phyloP scores from a whole-genome alignment of 805 yeast genomes.

The Wickerhamomyces chambardii region DNA sequence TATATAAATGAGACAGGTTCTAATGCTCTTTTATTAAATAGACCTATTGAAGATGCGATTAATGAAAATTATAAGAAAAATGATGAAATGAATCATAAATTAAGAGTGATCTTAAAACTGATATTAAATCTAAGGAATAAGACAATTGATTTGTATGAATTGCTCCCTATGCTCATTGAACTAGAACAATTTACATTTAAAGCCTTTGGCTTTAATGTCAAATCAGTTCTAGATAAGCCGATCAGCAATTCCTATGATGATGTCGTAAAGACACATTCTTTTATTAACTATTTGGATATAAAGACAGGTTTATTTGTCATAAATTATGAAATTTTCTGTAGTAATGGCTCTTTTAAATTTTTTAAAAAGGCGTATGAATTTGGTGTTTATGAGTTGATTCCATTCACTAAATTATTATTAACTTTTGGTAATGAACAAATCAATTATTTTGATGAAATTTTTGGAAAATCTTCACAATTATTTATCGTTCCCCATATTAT shows the following conservation, averaged over 20 bases:
- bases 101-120: slow-evolving; percentile 24
- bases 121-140: slow-evolving; percentile 29
- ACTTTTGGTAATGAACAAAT: slow-evolving; percentile 14
- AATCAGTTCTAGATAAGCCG: slow-evolving; percentile 17
- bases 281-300: slow-evolving; percentile 18
- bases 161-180: slow-evolving; percentile 24
- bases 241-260: slow-evolving; percentile 8
- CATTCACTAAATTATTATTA: slow-evolving; percentile 15
- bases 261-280: slow-evolving; percentile 16
- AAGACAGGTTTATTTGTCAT: slow-evolving; percentile 16
- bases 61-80: slow-evolving; percentile 23
- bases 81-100: slow-evolving; percentile 18
- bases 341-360: slow-evolving; percentile 6
- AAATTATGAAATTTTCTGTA: slow-evolving; percentile 15
- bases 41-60: slow-evolving; percentile 31
- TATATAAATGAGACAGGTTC: slow-evolving; percentile 19
- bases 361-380: slow-evolving; percentile 10
- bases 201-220: slow-evolving; percentile 22
- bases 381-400: slow-evolving; percentile 12
- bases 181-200: slow-evolving; percentile 26
- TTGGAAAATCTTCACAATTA: slow-evolving; percentile 14
- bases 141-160: slow-evolving; percentile 25
- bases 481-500: slow-evolving; percentile 13
- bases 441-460: slow-evolving; percentile 15
- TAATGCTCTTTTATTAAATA: slow-evolving; percentile 27